A percentile compares a stretch with the other conserved stretches of the same genome.
Evolutionary conservation across 371 early-diverging fungal genomes (phyloP).

Genomic region (Syncephalis plumigaleata): DNA sequence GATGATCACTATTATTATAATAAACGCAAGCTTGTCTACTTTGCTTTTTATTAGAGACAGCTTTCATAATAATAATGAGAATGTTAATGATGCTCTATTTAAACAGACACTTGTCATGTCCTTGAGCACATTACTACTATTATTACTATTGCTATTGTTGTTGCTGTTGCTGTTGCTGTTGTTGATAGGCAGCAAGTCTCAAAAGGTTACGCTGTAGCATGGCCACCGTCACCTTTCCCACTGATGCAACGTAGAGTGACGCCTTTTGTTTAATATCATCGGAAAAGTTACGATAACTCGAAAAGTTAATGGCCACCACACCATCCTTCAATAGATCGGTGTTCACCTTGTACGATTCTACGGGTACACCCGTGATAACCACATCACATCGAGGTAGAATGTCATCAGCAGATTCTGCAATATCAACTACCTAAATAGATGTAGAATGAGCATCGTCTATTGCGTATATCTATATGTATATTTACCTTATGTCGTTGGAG

Average conservation of each 20-base stretch:
- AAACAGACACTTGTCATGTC: too few relatives aligned
- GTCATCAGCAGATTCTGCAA: conserved; percentile 48
- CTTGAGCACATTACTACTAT: too few relatives aligned
- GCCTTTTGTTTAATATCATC: conserved; percentile 72
- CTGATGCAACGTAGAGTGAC: conserved; percentile 82
- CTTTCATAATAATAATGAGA: too few relatives aligned
- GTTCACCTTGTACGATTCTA: conserved; percentile 66
- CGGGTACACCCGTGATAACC: conserved; percentile 93
- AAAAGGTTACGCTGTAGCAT: conserved; percentile 92
- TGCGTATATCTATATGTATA: not conserved
- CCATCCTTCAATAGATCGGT: conserved; percentile 79
- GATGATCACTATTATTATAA: too few relatives aligned
- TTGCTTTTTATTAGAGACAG: too few relatives aligned
- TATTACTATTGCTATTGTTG: too few relatives aligned
- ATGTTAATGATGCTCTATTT: too few relatives aligned
- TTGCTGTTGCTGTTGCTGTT: too few relatives aligned
- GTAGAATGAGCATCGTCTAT: not conserved
- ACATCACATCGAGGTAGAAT: conserved; percentile 75
- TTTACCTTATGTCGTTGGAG: conserved; percentile 58
- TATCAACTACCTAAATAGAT: conserved; percentile 37
- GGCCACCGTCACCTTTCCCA: conserved; percentile 95
- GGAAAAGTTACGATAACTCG: conserved; percentile 80
- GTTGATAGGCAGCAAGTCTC: conserved; percentile 51
- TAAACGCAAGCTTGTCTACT: too few relatives aligned
- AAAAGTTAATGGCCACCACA: conserved; percentile 90